Evolutionary conservation across 2,329 filamentous ascomycete species (phyloP), one percentile per base, ranked within the genome.

Genomic region (Dactylellina leptospora): DNA sequence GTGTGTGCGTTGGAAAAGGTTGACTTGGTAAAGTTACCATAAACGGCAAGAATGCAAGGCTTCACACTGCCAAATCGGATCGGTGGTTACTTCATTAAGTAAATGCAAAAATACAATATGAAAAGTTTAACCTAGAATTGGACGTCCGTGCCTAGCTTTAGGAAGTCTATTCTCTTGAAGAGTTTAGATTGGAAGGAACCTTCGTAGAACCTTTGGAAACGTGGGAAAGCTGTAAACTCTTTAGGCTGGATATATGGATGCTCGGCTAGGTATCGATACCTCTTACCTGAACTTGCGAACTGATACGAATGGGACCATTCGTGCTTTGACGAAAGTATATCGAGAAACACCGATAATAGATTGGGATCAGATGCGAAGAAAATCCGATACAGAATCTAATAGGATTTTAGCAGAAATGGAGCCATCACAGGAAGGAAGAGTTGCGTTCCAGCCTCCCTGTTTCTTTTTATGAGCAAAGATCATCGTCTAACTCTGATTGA

Each of bases 401-500:
- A n/a, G n/a, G n/a, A n/a, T n/a, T n/a, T n/a, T n/a, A 38, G 11
- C 33, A 38, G 9, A n/a, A 38, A 38, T 38, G 33, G 16, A 38
- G 16, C 11, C 16, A 38, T 38, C 10, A 13, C 33, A 13, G 11
- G 33, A 16, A 22, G 30, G 27, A 6, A 20, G 48, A 23, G 13
- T 42, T 40, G 18, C 51, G 27, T 55, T 55, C 51, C 51, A 40
- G n/a, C 51, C 30, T 16, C 33, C 33, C 33, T 38, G 33, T 13
- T 38, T n/a, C n/a, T n/a, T n/a, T 38, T 38, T 4, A n/a, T 13
- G 11, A 38, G 10, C 4, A 38, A 10, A 10, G 10, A 11, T 38
- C 33, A 50, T 50, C 23, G 25, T 30, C 23, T 5, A 50, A 13
- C 8, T 50, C 23, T 25, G 45, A 11, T 30, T 28, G 4, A 50